These are phyloP conservation scores for Cupressus sempervirens DNA, from an alignment of 75 land plant species.

Conservation along the genomic window DNA sequence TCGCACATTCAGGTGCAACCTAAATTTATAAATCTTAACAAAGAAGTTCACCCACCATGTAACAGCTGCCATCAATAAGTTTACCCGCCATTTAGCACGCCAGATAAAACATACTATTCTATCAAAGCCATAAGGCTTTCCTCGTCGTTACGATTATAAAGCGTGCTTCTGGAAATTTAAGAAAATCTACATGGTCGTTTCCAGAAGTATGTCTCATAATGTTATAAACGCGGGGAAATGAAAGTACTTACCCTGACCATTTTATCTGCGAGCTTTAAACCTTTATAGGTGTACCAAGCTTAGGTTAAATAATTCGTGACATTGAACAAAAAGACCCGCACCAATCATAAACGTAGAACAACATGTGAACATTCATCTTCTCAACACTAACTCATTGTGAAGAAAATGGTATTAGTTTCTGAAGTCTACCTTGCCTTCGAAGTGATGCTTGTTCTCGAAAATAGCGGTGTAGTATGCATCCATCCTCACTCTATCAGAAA, in stretches of 20 bases:
- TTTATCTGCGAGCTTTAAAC: not conserved
- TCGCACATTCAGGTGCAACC: not conserved
- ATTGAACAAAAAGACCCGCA: not conserved
- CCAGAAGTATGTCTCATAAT: too few relatives aligned
- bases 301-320: not conserved
- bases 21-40: not conserved
- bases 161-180: too few relatives aligned
- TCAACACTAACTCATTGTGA: not conserved
- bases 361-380: not conserved
- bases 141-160: too few relatives aligned
- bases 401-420: not conserved
- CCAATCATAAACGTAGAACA: not conserved
- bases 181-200: too few relatives aligned
- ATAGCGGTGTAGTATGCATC: constrained; percentile 90
- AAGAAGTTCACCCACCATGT: not conserved
- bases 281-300: not conserved
- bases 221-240: not conserved
- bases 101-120: not conserved
- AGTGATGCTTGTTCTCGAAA: constrained; percentile 80
- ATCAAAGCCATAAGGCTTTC: too few relatives aligned
- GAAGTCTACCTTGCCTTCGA: constrained; percentile 67
- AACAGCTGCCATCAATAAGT: not conserved
- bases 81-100: not conserved
- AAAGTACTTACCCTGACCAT: not conserved
- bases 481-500: constrained; percentile 95